A percentile compares a stretch with the other conserved stretches of the same genome.
phyloP scores from a whole-genome alignment of 148 eudicot species.

The Camellia granthamiana region DNA sequence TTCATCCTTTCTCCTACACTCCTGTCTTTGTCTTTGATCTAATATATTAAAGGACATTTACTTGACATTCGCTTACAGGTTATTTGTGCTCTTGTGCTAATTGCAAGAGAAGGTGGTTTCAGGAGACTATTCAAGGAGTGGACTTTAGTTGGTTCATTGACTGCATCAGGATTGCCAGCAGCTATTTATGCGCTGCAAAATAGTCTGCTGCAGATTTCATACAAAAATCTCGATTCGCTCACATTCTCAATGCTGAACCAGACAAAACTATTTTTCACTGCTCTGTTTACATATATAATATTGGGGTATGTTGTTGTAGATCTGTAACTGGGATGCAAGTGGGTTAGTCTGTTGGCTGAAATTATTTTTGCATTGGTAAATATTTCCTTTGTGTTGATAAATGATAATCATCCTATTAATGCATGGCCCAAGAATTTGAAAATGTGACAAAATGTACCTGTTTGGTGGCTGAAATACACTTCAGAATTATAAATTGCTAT shows the following conservation, averaged over 20 bases:
- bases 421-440: background rate
- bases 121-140: conserved; percentile 68
- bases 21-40: background rate
- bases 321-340: background rate
- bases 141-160: conserved; percentile 75
- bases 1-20: background rate
- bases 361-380: background rate
- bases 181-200: conserved; percentile 94
- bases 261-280: conserved; percentile 88
- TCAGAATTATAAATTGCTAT: background rate
- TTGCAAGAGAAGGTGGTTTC: conserved; percentile 71
- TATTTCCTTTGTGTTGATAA: conserved; percentile 1
- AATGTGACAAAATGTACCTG: background rate
- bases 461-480: background rate
- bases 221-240: conserved; percentile 89
- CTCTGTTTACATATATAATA: conserved; percentile 77
- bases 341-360: background rate
- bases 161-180: conserved; percentile 93
- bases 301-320: conserved; percentile 52
- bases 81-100: conserved; percentile 62
- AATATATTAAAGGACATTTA: conserved; percentile 11
- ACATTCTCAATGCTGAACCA: conserved; percentile 96
- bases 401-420: background rate
- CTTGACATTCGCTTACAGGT: conserved; percentile 42
- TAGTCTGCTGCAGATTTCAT: conserved; percentile 95